These are phyloP conservation scores for Mucor saturninus DNA, from an alignment of 371 early-diverging fungal genomes.

Conservation along the genomic window DNA sequence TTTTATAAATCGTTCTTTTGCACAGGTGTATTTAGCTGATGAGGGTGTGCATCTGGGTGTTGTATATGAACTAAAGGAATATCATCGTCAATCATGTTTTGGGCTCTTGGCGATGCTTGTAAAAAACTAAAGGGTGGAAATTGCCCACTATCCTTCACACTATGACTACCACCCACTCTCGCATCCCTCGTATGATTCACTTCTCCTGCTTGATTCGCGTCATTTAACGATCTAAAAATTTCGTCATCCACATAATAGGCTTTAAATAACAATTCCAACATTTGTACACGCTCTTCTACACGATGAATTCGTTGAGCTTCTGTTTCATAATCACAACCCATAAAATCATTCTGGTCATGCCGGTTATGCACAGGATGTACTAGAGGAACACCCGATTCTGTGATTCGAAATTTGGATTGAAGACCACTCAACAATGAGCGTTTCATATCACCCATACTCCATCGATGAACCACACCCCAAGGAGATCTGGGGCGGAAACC, in stretches of 20 bases:
- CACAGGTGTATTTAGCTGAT: slow-evolving; percentile 24
- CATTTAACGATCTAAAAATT: slow-evolving; percentile 50
- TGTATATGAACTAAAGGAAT: slow-evolving; percentile 20
- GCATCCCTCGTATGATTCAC: not conserved
- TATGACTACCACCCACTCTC: not conserved
- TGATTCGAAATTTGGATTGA: slow-evolving; percentile 45
- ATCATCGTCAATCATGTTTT: slow-evolving; percentile 18
- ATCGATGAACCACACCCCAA: slow-evolving; percentile 58
- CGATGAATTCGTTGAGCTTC: slow-evolving; percentile 40
- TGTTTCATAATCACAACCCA: slow-evolving; percentile 25
- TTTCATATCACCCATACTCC: slow-evolving; percentile 52
- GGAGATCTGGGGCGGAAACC: slow-evolving; percentile 54
- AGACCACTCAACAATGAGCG: slow-evolving; percentile 44
- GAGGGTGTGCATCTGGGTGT: slow-evolving; percentile 22
- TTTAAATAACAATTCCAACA: slow-evolving; percentile 38
- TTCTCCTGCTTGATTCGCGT: slow-evolving; percentile 9
- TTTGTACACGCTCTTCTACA: slow-evolving; percentile 43
- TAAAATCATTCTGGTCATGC: slow-evolving; percentile 35
- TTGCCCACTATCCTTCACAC: slow-evolving; percentile 9
- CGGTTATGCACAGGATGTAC: slow-evolving; percentile 53
- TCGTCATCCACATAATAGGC: slow-evolving; percentile 45
- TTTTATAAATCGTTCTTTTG: slow-evolving; percentile 21
- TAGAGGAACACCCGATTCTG: slow-evolving; percentile 46
- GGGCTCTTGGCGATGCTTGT: slow-evolving; percentile 16
- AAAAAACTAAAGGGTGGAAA: slow-evolving; percentile 10